phyloP scores from a whole-genome alignment of 768 basidiomycete genomes.

The Hericium rajendrae region DNA sequence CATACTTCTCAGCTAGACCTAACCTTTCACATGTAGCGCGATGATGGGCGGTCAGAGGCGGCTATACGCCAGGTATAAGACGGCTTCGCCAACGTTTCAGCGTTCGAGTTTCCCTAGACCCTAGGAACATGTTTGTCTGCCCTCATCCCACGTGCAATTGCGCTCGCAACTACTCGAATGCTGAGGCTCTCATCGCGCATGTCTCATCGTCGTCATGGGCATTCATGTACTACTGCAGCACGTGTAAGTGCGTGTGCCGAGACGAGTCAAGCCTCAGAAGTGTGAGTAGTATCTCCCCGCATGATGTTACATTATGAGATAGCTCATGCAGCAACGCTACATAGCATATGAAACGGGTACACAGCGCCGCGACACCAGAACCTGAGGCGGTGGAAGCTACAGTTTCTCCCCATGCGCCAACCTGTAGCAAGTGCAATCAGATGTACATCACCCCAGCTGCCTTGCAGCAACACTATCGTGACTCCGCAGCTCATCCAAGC shows the following conservation, averaged over 20 bases:
- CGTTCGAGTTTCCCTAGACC: not conserved
- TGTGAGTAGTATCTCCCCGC: not conserved
- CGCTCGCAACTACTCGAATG: conserved; percentile 4
- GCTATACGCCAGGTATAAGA: not conserved
- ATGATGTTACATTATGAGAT: too few species aligned
- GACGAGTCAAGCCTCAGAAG: conserved; percentile 5
- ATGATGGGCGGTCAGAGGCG: not conserved
- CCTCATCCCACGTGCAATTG: conserved; percentile 11
- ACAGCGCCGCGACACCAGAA: not conserved
- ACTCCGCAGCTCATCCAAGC: not conserved
- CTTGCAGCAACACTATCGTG: not conserved
- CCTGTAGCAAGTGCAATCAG: not conserved
- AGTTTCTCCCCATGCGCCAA: not conserved
- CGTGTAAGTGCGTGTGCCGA: conserved; percentile 11
- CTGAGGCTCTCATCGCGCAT: conserved; percentile 6
- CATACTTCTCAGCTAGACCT: not conserved
- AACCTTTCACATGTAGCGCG: not conserved
- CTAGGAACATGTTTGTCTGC: conserved; percentile 7
- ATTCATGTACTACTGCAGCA: conserved; percentile 6
- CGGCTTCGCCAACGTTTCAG: not conserved
- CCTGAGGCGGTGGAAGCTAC: too few species aligned
- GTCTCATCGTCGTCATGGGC: conserved; percentile 10
- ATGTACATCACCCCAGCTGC: not conserved
- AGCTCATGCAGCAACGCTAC: too few species aligned
- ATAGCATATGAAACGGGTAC: not conserved